These are phyloP conservation scores for Tremellales sp. DNA, from an alignment of 1,284 basidiomycete species.

Conservation along the genomic window DNA sequence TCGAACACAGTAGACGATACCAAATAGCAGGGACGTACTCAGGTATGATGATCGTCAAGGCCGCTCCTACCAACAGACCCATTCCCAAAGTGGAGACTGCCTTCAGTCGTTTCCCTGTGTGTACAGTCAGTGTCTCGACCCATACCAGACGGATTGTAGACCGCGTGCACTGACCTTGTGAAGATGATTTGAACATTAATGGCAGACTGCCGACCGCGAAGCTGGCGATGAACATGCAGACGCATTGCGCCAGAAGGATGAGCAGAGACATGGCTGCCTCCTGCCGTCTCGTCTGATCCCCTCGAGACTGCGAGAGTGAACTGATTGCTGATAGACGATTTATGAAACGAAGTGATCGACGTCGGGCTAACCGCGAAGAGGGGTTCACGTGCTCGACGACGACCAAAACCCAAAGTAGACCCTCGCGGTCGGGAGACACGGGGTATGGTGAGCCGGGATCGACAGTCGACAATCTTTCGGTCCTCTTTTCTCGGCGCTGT, in stretches of 20 bases:
- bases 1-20: not conserved
- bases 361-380: too few relatives aligned
- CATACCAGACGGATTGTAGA: not conserved
- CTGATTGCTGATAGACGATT: too few relatives aligned
- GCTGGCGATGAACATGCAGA: conserved; percentile 65
- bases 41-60: conserved; percentile 83
- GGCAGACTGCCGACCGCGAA: conserved; percentile 71
- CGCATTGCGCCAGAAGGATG: conserved; percentile 59
- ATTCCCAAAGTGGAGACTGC: conserved; percentile 67
- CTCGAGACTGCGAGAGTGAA: too few relatives aligned
- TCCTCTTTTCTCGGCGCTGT: too few relatives aligned
- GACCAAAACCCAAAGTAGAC: too few relatives aligned
- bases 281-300: too few relatives aligned
- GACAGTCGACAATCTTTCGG: too few relatives aligned
- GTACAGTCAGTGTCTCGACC: conserved; percentile 1
- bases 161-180: conserved; percentile 63
- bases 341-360: too few relatives aligned
- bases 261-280: conserved; percentile 49
- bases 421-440: too few relatives aligned
- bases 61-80: conserved; percentile 82
- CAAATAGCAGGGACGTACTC: conserved; percentile 57
- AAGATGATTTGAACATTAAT: conserved; percentile 57
- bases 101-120: conserved; percentile 56
- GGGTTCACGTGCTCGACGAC: too few relatives aligned
- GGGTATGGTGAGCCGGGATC: too few relatives aligned